A percentile compares a stretch with the other conserved stretches of the same genome.
These are phyloP conservation scores for Capronia americana DNA, from an alignment of 2,329 filamentous ascomycete genomes.

Conservation along the genomic window DNA sequence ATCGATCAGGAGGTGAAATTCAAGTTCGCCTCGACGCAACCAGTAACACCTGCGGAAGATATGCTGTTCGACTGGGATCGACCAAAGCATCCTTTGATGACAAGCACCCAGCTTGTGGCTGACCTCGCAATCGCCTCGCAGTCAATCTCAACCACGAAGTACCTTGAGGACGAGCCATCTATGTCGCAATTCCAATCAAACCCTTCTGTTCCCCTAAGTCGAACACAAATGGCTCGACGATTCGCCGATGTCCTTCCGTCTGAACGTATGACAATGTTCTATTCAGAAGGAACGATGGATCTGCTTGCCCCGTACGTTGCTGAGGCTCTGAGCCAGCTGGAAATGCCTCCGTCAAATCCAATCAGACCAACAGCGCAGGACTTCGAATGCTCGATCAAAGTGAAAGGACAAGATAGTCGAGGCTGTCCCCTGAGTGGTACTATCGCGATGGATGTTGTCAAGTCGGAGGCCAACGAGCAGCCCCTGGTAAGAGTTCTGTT, in stretches of 20 bases:
- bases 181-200: constrained; percentile 81
- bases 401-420: constrained; percentile 70
- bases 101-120: constrained; percentile 35
- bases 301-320: constrained; percentile 80
- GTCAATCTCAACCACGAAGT: constrained; percentile 47
- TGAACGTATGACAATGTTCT: constrained; percentile 88
- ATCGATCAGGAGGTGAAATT: constrained; percentile 61
- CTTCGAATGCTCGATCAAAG: constrained; percentile 68
- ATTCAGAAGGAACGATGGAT: constrained; percentile 76
- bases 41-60: constrained; percentile 77
- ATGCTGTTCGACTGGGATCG: constrained; percentile 87
- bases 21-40: constrained; percentile 80
- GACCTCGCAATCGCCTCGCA: constrained; percentile 52
- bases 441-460: constrained; percentile 53
- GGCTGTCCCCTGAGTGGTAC: constrained; percentile 53
- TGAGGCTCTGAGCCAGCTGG: constrained; percentile 82
- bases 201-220: constrained; percentile 77
- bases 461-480: constrained; percentile 71
- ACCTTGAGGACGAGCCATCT: constrained; percentile 82
- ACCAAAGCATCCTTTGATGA: constrained; percentile 62
- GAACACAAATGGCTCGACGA: constrained; percentile 85
- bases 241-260: constrained; percentile 92
- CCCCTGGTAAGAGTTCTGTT: constrained; percentile 69
- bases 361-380: constrained; percentile 54
- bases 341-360: constrained; percentile 70